phyloP scores from a whole-genome alignment of 2,329 filamentous ascomycete genomes.

The Xylaria sp. region DNA sequence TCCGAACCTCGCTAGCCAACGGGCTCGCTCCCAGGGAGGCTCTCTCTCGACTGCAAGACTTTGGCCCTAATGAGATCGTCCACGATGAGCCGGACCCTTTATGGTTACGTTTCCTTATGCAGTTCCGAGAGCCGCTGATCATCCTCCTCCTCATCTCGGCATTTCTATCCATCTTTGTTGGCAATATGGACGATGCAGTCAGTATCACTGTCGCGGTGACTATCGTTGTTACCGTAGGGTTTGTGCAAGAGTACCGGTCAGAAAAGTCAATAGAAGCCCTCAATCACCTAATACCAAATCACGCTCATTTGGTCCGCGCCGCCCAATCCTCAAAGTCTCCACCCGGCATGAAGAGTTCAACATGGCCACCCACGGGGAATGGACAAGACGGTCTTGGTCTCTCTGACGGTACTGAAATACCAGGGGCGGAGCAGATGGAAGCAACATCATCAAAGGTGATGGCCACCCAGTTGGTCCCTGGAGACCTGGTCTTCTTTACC shows the following conservation, averaged over 20 bases:
- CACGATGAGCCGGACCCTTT: slow-evolving; percentile 93
- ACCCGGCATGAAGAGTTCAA: slow-evolving; percentile 52
- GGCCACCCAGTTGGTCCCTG: slow-evolving; percentile 87
- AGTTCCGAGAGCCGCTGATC: slow-evolving; percentile 96
- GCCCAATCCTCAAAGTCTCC: slow-evolving; percentile 56
- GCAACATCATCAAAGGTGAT: slow-evolving; percentile 85
- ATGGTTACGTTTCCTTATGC: slow-evolving; percentile 94
- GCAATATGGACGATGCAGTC: slow-evolving; percentile 93
- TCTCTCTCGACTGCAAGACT: slow-evolving; percentile 78
- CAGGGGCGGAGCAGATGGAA: slow-evolving; percentile 73
- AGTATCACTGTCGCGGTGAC: slow-evolving; percentile 97
- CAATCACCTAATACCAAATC: slow-evolving; percentile 92
- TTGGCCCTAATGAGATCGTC: slow-evolving; percentile 94
- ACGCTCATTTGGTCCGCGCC: slow-evolving; percentile 89
- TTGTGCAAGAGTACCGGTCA: slow-evolving; percentile 96
- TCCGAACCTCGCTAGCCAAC: slow-evolving; percentile 84
- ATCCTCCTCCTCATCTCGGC: slow-evolving; percentile 91
- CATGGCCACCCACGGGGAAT: slow-evolving; percentile 61
- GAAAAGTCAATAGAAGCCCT: slow-evolving; percentile 97
- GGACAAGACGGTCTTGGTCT: slow-evolving; percentile 62
- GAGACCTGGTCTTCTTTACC: slow-evolving; percentile 92
- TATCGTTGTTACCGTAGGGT: slow-evolving; percentile 95
- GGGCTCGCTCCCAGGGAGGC: slow-evolving; percentile 87
- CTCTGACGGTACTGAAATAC: slow-evolving; percentile 65
- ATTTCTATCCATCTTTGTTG: slow-evolving; percentile 86